These are phyloP conservation scores for Trichopus zeylanicus DNA, from an alignment of 116 monocot genomes.

Conservation along the genomic window DNA sequence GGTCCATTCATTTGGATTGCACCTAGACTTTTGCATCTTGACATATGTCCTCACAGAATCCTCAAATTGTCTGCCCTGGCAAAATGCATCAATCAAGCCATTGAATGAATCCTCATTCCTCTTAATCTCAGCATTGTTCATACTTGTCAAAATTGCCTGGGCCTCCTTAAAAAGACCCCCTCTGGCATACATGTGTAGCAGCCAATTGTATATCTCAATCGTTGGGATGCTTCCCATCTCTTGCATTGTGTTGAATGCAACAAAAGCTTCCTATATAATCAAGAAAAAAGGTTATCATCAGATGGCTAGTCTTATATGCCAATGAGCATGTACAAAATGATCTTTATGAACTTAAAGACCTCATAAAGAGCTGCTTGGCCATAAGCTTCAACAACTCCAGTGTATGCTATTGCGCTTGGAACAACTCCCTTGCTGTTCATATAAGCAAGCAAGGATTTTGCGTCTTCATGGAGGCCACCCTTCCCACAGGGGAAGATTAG, in stretches of 20 bases:
- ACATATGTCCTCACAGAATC: slow-evolving; percentile 74
- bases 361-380: slow-evolving; percentile 85
- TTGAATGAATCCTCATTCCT: slow-evolving; percentile 60
- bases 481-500: slow-evolving; percentile 76
- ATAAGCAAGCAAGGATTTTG: slow-evolving; percentile 50
- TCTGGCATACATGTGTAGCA: slow-evolving; percentile 51
- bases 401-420: slow-evolving; percentile 71
- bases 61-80: slow-evolving; percentile 82
- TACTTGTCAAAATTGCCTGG: slow-evolving; percentile 48
- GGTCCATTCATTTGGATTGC: slow-evolving; percentile 48
- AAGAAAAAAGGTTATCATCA: neutral
- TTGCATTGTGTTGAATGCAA: slow-evolving; percentile 89
- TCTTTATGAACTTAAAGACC: slow-evolving; percentile 23
- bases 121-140: slow-evolving; percentile 59
- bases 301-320: too few species aligned
- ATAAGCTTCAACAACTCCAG: slow-evolving; percentile 81
- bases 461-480: slow-evolving; percentile 76
- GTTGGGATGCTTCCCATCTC: slow-evolving; percentile 75
- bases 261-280: slow-evolving; percentile 69
- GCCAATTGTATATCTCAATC: slow-evolving; percentile 64
- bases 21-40: slow-evolving; percentile 88
- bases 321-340: too few species aligned
- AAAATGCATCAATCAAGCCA: slow-evolving; percentile 69
- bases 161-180: slow-evolving; percentile 88
- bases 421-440: slow-evolving; percentile 57